A percentile compares a stretch with the other conserved stretches of the same genome.
Evolutionary conservation across 1,284 basidiomycete genomes (phyloP).

Genomic region (Phellopilus nigrolimitatus): DNA sequence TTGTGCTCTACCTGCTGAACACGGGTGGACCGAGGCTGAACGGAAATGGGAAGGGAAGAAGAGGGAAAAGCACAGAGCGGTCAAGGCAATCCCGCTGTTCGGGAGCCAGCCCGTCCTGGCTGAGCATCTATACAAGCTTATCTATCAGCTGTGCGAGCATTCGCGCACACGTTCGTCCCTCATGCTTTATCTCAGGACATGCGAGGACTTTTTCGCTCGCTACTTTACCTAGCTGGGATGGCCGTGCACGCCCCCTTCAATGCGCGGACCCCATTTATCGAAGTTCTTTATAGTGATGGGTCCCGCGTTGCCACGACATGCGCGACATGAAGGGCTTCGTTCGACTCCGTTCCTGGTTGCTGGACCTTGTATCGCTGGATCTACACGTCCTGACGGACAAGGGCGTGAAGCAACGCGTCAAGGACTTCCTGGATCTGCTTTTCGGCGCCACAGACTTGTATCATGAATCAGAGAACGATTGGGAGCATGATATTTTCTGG

Average conservation of each 20-base stretch:
- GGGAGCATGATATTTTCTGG: no score
- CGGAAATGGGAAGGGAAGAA: no score
- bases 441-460: no score
- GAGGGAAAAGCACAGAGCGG: no score
- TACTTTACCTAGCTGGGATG: slow-evolving; percentile 73
- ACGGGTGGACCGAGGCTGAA: no score
- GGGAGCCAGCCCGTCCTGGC: no score
- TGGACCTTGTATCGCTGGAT: slow-evolving; percentile 87
- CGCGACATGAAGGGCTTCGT: slow-evolving; percentile 75
- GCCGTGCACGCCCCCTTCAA: slow-evolving; percentile 55
- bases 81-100: no score
- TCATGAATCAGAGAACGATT: no score
- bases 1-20: no score
- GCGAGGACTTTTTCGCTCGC: slow-evolving; percentile 87
- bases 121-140: no score
- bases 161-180: slow-evolving; percentile 78
- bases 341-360: slow-evolving; percentile 77
- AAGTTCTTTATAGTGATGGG: slow-evolving; percentile 71
- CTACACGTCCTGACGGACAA: slow-evolving; percentile 81
- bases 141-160: no score
- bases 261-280: slow-evolving; percentile 51
- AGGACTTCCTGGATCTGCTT: no score
- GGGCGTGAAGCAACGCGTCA: slow-evolving; percentile 65
- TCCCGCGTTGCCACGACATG: slow-evolving; percentile 70
- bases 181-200: slow-evolving; percentile 84